Conservation (phyloP, 768 basidiomycete genomes). For the Mycena kentingensis region DNA sequence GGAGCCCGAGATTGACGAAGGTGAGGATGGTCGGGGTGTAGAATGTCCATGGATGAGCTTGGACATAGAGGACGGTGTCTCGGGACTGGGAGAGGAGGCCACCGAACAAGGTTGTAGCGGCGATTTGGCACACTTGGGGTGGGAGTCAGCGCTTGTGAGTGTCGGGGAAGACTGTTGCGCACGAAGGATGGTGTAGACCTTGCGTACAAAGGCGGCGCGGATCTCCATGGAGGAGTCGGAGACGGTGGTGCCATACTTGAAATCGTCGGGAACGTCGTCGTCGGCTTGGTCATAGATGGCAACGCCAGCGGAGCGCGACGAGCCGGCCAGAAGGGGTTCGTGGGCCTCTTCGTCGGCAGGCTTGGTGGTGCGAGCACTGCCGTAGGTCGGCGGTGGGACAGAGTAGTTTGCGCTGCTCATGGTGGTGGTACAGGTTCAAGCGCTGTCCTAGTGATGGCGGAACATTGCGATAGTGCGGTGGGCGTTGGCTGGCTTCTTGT, state of each 20-base stretch:
- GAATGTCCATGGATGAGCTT: constrained; percentile 73
- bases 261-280: constrained; percentile 86
- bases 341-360: constrained; percentile 36
- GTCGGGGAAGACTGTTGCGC: constrained; percentile 39
- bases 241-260: constrained; percentile 80
- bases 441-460: background rate
- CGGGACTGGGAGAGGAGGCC: constrained; percentile 67
- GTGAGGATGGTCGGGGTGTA: constrained; percentile 80
- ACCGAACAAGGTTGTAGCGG: constrained; percentile 79
- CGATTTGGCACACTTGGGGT: constrained; percentile 35
- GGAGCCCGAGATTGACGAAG: constrained; percentile 72
- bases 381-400: constrained; percentile 63
- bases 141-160: background rate
- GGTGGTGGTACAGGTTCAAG: constrained; percentile 25
- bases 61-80: constrained; percentile 68
- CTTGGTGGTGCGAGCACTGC: constrained; percentile 41
- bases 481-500: no score
- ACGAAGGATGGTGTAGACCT: constrained; percentile 82
- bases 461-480: no score
- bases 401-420: constrained; percentile 61
- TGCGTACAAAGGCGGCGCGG: constrained; percentile 83
- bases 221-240: constrained; percentile 78
- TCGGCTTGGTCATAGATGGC: constrained; percentile 76
- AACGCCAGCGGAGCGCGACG: constrained; percentile 46
- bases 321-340: constrained; percentile 61